Conservation (phyloP, 176 grass and related monocot species). For the Musa schizocarpa region DNA sequence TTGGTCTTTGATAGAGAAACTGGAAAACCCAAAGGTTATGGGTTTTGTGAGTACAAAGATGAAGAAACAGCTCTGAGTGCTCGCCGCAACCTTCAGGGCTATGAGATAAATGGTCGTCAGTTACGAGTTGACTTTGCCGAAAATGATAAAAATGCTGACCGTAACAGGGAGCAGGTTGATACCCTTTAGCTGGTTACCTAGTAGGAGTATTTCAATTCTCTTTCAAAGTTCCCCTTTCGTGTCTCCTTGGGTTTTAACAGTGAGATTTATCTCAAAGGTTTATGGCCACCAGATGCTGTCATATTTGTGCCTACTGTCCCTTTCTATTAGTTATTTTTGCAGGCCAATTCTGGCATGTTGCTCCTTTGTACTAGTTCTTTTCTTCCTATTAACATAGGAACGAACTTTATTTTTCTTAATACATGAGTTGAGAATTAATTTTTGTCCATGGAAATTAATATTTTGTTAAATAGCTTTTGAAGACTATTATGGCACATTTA, state of each 20-base stretch:
- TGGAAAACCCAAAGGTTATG: conserved; percentile 92
- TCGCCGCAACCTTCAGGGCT: conserved; percentile 90
- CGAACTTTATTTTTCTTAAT: no score
- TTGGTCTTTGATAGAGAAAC: conserved; percentile 95
- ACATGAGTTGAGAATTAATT: no score
- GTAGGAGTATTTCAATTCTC: conserved; percentile 25
- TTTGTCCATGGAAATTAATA: no score
- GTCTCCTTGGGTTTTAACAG: no score
- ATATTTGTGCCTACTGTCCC: no score
- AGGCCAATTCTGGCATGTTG: background rate
- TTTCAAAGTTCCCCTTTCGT: conserved; percentile 2
- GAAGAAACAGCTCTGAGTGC: conserved; percentile 98
- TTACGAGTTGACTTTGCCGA: conserved; percentile 98
- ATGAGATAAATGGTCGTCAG: conserved; percentile 95
- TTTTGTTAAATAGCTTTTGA: background rate
- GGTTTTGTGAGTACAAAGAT: conserved; percentile 99
- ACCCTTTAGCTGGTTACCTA: conserved; percentile 35
- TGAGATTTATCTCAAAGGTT: no score
- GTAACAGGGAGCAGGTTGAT: conserved; percentile 94
- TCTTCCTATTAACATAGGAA: no score
- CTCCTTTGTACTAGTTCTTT: background rate
- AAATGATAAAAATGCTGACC: conserved; percentile 93
- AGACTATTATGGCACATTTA: background rate
- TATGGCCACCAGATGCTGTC: no score
- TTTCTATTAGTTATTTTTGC: background rate